Evolutionary conservation across 345 rosid species (phyloP).

Genomic region (Cochlearia excelsa): DNA sequence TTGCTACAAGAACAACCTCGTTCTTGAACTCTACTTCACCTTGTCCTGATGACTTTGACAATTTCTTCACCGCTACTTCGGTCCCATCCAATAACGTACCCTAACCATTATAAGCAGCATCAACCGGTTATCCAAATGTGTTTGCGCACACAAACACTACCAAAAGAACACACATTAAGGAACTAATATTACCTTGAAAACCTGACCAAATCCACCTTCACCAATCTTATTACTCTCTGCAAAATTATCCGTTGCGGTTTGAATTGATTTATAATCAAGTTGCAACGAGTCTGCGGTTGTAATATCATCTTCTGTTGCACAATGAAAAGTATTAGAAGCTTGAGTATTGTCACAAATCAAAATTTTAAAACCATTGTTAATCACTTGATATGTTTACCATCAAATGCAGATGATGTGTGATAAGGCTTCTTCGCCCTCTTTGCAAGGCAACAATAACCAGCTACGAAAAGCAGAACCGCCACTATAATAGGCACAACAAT

Average conservation of each 20-base stretch:
- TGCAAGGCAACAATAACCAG: conserved; percentile 37
- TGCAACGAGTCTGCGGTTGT: conserved; percentile 46
- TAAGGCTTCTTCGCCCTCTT: conserved; percentile 35
- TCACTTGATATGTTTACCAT: conserved; percentile 31
- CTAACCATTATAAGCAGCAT: background rate
- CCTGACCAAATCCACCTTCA: conserved; percentile 66
- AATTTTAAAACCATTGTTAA: background rate
- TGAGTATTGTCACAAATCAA: background rate
- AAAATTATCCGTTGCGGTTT: conserved; percentile 51
- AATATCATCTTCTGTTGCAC: conserved; percentile 37
- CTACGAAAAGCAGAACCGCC: conserved; percentile 28
- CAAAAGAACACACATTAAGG: background rate
- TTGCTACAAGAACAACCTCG: conserved; percentile 38
- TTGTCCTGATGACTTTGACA: conserved; percentile 37
- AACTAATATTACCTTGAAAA: conserved; percentile 49
- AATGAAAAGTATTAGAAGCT: background rate
- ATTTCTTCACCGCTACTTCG: conserved; percentile 32
- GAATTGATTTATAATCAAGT: conserved; percentile 38
- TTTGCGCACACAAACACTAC: too few species aligned
- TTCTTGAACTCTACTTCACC: conserved; percentile 34
- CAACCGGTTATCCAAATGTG: too few species aligned
- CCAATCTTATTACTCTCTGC: conserved; percentile 50
- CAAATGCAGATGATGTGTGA: conserved; percentile 18
- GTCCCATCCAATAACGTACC: conserved; percentile 23
- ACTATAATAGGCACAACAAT: conserved; percentile 36